Percentiles rank a stretch among this genome's conserved stretches.
Conservation (phyloP, 306 rosid species). For the Ceratonia siliqua region DNA sequence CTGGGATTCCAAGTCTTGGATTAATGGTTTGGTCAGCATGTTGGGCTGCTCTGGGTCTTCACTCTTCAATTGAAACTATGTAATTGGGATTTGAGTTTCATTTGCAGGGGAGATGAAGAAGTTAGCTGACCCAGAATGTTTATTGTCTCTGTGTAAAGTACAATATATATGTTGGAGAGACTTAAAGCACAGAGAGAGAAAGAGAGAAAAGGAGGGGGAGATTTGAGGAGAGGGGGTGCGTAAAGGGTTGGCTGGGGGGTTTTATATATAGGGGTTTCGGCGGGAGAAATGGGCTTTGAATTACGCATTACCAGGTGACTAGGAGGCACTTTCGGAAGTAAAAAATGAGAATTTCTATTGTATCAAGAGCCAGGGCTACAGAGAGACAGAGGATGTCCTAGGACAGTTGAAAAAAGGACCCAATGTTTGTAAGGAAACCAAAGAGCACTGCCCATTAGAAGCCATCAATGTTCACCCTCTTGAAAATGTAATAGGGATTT, state of each 20-base stretch:
- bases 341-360: not conserved
- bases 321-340: conserved; percentile 35
- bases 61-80: conserved; percentile 26
- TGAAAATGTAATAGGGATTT: conserved; percentile 17
- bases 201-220: not conserved
- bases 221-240: not conserved
- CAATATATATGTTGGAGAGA: not conserved
- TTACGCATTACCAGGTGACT: not conserved
- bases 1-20: conserved; percentile 32
- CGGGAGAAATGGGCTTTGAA: conserved; percentile 19
- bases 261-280: conserved; percentile 43
- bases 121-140: conserved; percentile 27
- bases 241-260: not conserved
- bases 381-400: conserved; percentile 24
- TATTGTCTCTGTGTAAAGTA: not conserved
- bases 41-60: not conserved
- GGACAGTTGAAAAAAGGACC: conserved; percentile 41
- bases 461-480: conserved; percentile 48
- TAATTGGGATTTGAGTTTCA: conserved; percentile 15
- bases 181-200: not conserved
- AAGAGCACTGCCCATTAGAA: conserved; percentile 36
- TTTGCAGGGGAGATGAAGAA: conserved; percentile 1
- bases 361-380: conserved; percentile 21
- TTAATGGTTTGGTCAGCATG: conserved; percentile 38
- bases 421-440: conserved; percentile 26